Evolutionary conservation across 108 stramenopile genomes (phyloP), one percentile per base, ranked within the genome.

Genomic region (Epithemia pelagica): DNA sequence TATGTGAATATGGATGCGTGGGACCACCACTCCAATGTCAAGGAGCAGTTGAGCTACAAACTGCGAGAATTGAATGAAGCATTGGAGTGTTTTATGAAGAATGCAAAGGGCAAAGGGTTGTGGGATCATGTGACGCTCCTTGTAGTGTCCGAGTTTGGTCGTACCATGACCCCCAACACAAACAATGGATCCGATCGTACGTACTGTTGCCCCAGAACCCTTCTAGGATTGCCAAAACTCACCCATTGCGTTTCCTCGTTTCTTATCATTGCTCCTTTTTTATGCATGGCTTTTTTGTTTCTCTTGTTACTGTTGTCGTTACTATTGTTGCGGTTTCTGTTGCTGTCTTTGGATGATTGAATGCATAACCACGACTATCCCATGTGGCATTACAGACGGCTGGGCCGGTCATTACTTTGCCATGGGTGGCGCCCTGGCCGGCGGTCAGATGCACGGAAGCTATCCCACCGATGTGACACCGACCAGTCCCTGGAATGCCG

Each of bases 401-500:
- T 89, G 88, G 87, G 78, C 72, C 52, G 80, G 78, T 1, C 65
- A 78, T 57, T 78, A 79, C 53, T 74, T 78, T 56, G 67, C 73
- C 72, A 59, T 81, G 22, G 81, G 81, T 26, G 84, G 84, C 10
- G 59, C 70, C 54, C 65, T 82, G 0, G 65, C 68, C 56, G 81
- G 83, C 21, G 82, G 82, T 1, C 56, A 73, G 52, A 82, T 86
- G 23, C 69, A 74, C 54, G 85, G 85, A 19, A 25, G 52, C 26
- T 86, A 81, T 53, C 85, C 85, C 8, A 57, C 32, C 60, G 79
- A 81, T 51, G 68, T 86, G 10, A 77, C 76, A 1, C 67, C 66
- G 5, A 59, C 76, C 51, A 33, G 66, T 46, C 68, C 69, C 10
- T 46, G 57, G n/a, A 75, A 77, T 52, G 29, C 78, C 30, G 84